Conservation (phyloP, 1,284 basidiomycete species). For the Laetiporus sulphureus region DNA sequence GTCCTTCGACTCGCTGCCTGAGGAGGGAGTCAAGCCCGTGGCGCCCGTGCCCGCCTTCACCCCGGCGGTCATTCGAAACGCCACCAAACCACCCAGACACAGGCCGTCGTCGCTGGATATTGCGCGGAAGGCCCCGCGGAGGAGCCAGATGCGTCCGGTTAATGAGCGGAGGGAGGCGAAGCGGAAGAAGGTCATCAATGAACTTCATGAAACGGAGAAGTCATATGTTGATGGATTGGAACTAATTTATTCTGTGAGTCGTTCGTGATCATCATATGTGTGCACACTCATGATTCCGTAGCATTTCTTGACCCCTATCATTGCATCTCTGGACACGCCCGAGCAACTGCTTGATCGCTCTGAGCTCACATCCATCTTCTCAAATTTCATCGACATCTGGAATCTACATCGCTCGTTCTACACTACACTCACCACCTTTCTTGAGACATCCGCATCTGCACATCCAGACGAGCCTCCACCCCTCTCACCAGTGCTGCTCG, state of each 20-base stretch:
- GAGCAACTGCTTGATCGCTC: constrained; percentile 63
- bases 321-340: constrained; percentile 58
- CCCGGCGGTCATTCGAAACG: constrained; percentile 18
- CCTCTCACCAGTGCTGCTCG: constrained; percentile 39
- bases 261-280: not conserved
- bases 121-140: constrained; percentile 18
- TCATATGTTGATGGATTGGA: constrained; percentile 77
- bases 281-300: constrained; percentile 21
- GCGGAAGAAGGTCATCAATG: constrained; percentile 51
- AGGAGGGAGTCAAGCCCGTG: constrained; percentile 29
- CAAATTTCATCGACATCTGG: constrained; percentile 89
- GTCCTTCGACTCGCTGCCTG: constrained; percentile 62
- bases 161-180: constrained; percentile 32
- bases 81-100: constrained; percentile 14
- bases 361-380: constrained; percentile 73
- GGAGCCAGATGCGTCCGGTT: constrained; percentile 24
- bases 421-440: constrained; percentile 45
- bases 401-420: constrained; percentile 82
- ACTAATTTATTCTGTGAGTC: constrained; percentile 69
- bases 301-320: constrained; percentile 76
- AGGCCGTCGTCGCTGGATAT: constrained; percentile 26
- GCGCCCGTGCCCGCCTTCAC: constrained; percentile 11
- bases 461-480: constrained; percentile 19
- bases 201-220: constrained; percentile 77
- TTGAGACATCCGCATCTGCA: constrained; percentile 27